Conservation (phyloP, 208 protist genomes). For the Naegleria gruberi region DNA sequence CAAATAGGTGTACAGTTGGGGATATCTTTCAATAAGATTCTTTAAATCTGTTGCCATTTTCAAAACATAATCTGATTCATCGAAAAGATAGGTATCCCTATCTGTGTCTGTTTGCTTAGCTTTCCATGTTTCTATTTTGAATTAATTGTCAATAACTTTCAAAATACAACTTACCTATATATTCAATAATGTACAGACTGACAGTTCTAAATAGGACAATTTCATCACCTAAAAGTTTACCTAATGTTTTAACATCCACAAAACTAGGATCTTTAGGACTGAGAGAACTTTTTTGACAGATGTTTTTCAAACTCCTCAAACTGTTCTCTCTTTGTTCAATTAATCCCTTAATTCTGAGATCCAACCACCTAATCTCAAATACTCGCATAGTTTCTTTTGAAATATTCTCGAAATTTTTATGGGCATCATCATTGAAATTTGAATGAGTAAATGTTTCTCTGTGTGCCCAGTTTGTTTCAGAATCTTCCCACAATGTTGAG, state of each 20-base stretch:
- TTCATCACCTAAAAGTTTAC: neutral
- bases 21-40: neutral
- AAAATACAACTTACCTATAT: neutral
- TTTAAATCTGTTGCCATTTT: neutral
- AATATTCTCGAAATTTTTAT: neutral
- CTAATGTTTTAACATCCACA: neutral
- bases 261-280: neutral
- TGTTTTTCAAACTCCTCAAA: neutral
- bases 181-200: conserved; percentile 10
- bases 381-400: conserved; percentile 6
- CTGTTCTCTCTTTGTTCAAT: conserved; percentile 8
- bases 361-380: conserved; percentile 14
- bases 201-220: neutral
- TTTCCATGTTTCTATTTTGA: neutral
- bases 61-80: neutral
- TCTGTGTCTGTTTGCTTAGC: neutral
- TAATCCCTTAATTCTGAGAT: neutral
- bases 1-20: neutral
- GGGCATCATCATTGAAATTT: neutral
- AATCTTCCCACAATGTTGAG: neutral
- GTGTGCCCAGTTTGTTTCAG: neutral
- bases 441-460: neutral
- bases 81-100: neutral
- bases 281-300: neutral
- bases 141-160: neutral